A percentile compares a stretch with the other conserved stretches of the same genome.
These are phyloP conservation scores for Physcomitrium patens DNA, from an alignment of 225 moss, liverwort and hornwort species.

Conservation along the genomic window DNA sequence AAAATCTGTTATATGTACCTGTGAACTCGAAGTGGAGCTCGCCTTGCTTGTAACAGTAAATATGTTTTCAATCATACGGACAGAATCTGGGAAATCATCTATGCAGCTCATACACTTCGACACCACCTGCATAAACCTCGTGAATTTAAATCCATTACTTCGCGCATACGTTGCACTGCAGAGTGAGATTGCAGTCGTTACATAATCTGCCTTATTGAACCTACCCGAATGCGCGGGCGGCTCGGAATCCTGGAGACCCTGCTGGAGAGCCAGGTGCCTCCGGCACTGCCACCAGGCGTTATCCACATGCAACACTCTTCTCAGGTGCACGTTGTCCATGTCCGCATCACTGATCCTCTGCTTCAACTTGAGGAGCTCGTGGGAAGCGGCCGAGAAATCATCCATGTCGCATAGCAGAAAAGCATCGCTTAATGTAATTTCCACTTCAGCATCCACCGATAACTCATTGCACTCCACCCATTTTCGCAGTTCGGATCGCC, in stretches of 20 bases:
- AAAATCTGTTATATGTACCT: neutral
- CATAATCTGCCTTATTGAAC: neutral
- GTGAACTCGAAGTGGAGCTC: neutral
- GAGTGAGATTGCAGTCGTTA: too few species aligned
- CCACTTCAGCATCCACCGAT: neutral
- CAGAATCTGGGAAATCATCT: neutral
- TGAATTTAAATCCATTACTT: neutral
- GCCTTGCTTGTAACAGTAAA: neutral
- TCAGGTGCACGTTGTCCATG: neutral
- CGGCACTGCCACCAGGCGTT: constrained; percentile 13
- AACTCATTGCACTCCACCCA: neutral
- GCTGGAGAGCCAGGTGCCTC: neutral
- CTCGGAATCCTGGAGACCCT: too few species aligned
- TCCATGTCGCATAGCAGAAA: neutral
- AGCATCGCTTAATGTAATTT: neutral
- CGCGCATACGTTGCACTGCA: too few species aligned
- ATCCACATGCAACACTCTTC: neutral
- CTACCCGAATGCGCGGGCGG: neutral
- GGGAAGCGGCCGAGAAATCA: neutral
- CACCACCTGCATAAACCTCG: neutral
- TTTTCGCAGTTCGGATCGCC: constrained; percentile 3
- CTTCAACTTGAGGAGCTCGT: constrained; percentile 3
- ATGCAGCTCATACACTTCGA: neutral
- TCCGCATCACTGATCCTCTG: neutral
- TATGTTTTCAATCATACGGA: neutral